Percentiles rank a stretch among this genome's conserved stretches.
Conservation (phyloP, 2,329 filamentous ascomycete species). For the Aureobasidium lini region DNA sequence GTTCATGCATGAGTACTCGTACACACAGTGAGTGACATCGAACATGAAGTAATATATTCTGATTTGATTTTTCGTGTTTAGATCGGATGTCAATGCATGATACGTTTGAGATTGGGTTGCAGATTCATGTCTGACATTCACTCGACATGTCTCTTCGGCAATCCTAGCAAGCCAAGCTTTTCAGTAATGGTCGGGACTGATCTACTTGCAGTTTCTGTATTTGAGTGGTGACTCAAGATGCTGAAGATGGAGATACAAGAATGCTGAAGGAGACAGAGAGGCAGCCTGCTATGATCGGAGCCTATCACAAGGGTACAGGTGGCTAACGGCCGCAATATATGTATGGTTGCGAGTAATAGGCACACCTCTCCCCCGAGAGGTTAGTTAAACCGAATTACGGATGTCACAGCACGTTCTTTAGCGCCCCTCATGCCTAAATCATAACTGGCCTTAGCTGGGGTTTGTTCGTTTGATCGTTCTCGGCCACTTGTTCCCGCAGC, state of each 20-base stretch:
- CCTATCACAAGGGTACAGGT: neutral
- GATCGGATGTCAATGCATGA: neutral
- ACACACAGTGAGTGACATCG: neutral
- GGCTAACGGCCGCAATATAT: neutral
- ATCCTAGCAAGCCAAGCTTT: constrained; percentile 13
- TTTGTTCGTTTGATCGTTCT: constrained; percentile 15
- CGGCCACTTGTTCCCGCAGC: constrained; percentile 14
- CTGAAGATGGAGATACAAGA: neutral
- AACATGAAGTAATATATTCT: neutral
- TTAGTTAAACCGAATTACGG: constrained; percentile 7
- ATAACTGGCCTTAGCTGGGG: constrained; percentile 14
- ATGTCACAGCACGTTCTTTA: constrained; percentile 14
- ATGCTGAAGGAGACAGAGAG: neutral
- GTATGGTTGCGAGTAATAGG: neutral
- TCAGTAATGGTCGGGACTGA: constrained; percentile 2
- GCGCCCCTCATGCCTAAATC: constrained; percentile 13
- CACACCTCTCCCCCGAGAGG: neutral
- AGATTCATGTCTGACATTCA: neutral
- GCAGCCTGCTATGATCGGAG: neutral
- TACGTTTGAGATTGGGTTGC: neutral
- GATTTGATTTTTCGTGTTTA: neutral
- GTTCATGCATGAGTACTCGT: neutral
- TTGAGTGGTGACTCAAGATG: neutral
- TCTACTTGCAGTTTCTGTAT: neutral
- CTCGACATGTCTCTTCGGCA: constrained; percentile 6